A percentile compares a stretch with the other conserved stretches of the same genome.
Conservation (phyloP, 495 filamentous ascomycete species). For the Xylaria curta region DNA sequence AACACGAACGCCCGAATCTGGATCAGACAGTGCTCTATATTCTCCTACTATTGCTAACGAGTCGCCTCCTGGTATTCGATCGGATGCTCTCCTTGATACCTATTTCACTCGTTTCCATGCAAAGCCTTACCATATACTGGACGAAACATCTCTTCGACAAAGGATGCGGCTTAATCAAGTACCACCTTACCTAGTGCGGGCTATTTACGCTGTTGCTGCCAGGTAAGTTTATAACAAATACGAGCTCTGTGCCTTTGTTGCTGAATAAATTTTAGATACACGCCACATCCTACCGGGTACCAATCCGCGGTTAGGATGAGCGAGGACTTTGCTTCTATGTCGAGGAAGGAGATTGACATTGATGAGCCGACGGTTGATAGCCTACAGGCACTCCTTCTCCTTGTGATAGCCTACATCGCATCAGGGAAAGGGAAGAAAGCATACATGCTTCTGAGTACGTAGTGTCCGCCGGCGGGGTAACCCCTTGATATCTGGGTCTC, state of each 20-base stretch:
- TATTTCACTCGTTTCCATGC: constrained; percentile 80
- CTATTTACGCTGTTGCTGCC: constrained; percentile 74
- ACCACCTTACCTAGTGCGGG: constrained; percentile 66
- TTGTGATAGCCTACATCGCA: constrained; percentile 76
- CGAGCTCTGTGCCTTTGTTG: constrained; percentile 3
- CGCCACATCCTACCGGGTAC: constrained; percentile 63
- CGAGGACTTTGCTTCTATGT: constrained; percentile 70
- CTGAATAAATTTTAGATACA: constrained; percentile 59
- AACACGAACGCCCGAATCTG: constrained; percentile 31
- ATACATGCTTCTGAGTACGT: constrained; percentile 81
- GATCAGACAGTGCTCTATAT: constrained; percentile 42
- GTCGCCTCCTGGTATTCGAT: constrained; percentile 50
- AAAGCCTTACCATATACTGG: constrained; percentile 78
- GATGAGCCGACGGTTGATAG: constrained; percentile 80
- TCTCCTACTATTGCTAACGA: constrained; percentile 47
- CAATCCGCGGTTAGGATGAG: constrained; percentile 65
- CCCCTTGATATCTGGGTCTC: background rate
- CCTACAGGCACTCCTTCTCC: constrained; percentile 75
- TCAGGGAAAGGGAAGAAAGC: constrained; percentile 82
- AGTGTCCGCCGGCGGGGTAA: background rate
- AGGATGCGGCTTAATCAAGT: constrained; percentile 69
- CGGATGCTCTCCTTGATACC: constrained; percentile 70
- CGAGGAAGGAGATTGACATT: constrained; percentile 72
- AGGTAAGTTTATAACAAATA: constrained; percentile 56
- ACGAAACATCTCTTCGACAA: constrained; percentile 73